Evolutionary conservation across 2,329 filamentous ascomycete genomes (phyloP).

Genomic region (Camillea tinctor): DNA sequence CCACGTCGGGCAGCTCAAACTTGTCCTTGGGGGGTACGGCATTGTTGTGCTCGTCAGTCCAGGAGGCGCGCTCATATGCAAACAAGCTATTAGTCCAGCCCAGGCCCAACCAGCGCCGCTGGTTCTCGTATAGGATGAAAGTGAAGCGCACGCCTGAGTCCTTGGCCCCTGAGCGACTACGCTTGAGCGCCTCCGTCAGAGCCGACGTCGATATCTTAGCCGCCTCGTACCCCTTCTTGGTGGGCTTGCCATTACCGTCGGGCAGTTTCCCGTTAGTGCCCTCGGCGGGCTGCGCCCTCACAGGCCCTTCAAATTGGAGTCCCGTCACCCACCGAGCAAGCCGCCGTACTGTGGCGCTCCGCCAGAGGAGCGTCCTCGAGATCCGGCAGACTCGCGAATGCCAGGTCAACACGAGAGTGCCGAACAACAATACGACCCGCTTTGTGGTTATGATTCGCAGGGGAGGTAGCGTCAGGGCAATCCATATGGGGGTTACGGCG

Average conservation of each 20-base stretch:
- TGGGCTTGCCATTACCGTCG: slow-evolving; percentile 17
- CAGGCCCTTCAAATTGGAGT: slow-evolving; percentile 64
- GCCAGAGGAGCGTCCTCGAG: slow-evolving; percentile 84
- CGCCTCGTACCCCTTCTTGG: slow-evolving; percentile 39
- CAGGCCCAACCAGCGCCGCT: slow-evolving; percentile 89
- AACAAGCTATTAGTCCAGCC: slow-evolving; percentile 94
- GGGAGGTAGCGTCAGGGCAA: slow-evolving; percentile 76
- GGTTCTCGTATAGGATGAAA: slow-evolving; percentile 95
- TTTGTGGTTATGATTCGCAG: slow-evolving; percentile 83
- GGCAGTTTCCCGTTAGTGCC: slow-evolving; percentile 27
- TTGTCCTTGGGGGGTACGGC: slow-evolving; percentile 71
- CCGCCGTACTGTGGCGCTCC: slow-evolving; percentile 72
- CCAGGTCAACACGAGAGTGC: slow-evolving; percentile 86
- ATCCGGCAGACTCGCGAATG: slow-evolving; percentile 86
- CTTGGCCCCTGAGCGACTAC: slow-evolving; percentile 42
- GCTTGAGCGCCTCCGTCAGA: slow-evolving; percentile 34
- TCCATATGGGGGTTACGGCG: slow-evolving; percentile 85
- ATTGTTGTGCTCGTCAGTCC: slow-evolving; percentile 96
- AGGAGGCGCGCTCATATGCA: slow-evolving; percentile 82
- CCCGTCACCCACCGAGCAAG: slow-evolving; percentile 75
- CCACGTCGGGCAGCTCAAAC: slow-evolving; percentile 61
- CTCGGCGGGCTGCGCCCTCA: slow-evolving; percentile 24
- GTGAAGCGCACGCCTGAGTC: slow-evolving; percentile 90
- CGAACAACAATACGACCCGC: slow-evolving; percentile 78
- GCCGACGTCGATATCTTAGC: slow-evolving; percentile 31